These are phyloP conservation scores for Samsoniella hepiali DNA, from an alignment of 2,329 filamentous ascomycete genomes.

Conservation along the genomic window DNA sequence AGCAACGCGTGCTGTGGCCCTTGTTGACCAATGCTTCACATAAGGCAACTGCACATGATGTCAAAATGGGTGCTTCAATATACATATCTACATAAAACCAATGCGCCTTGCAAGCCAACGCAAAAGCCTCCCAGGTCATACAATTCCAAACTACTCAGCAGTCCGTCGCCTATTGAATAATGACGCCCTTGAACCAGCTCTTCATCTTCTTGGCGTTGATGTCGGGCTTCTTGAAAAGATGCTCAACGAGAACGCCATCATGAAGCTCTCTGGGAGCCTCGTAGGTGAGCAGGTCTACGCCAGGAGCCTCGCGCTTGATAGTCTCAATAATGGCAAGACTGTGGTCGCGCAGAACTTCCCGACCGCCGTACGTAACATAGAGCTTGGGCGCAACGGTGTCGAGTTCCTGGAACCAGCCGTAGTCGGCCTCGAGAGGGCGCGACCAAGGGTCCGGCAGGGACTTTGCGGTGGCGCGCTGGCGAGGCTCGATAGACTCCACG, in stretches of 20 bases:
- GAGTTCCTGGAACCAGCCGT: slow-evolving; percentile 2
- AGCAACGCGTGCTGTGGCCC: neutral
- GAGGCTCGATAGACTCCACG: neutral
- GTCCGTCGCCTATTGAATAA: neutral
- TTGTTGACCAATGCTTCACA: neutral
- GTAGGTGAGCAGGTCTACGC: neutral
- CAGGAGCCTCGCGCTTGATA: slow-evolving; percentile 7
- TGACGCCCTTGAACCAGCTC: slow-evolving; percentile 28
- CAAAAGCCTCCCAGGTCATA: neutral
- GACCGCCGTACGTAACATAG: slow-evolving; percentile 13
- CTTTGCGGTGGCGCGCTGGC: neutral
- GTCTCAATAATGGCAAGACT: slow-evolving; percentile 4
- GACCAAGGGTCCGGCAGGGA: slow-evolving; percentile 4
- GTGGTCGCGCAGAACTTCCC: slow-evolving; percentile 16
- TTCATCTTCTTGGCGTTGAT: slow-evolving; percentile 32
- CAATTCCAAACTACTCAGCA: neutral
- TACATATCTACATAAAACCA: neutral
- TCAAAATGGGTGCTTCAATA: neutral
- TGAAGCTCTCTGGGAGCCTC: slow-evolving; percentile 10
- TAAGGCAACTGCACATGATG: neutral
- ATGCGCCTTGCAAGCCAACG: neutral
- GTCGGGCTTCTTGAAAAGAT: slow-evolving; percentile 24
- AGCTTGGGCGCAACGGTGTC: slow-evolving; percentile 4
- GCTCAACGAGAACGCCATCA: slow-evolving; percentile 34
- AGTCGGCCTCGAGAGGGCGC: slow-evolving; percentile 12